A percentile compares a stretch with the other conserved stretches of the same genome.
These are phyloP conservation scores for Saraca asoca DNA, from an alignment of 331 rosid genomes.

Conservation along the genomic window DNA sequence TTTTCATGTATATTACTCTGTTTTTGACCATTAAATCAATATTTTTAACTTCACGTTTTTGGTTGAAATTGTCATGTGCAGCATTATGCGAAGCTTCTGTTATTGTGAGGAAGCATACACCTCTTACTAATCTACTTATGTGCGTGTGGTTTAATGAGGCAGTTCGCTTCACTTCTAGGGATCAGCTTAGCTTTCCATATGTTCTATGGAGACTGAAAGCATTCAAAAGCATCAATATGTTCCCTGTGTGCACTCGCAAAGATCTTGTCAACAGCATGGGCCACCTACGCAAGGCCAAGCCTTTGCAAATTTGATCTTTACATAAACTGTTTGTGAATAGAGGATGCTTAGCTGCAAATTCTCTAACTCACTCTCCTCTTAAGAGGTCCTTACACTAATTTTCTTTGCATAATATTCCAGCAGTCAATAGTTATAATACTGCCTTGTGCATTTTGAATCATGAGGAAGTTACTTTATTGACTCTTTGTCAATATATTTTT, in stretches of 20 bases:
- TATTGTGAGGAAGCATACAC: conserved; percentile 76
- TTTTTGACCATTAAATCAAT: no score
- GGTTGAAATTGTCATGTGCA: conserved; percentile 45
- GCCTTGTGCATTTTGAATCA: no score
- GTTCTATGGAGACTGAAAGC: conserved; percentile 83
- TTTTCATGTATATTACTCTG: conserved; percentile 19
- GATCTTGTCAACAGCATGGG: conserved; percentile 99
- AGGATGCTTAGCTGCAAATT: conserved; percentile 28
- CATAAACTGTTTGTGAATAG: conserved; percentile 16
- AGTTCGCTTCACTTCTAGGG: conserved; percentile 92
- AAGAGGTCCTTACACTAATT: background rate
- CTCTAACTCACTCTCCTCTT: conserved; percentile 3
- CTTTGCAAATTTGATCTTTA: conserved; percentile 55
- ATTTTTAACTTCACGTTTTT: conserved; percentile 25
- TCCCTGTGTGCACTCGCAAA: conserved; percentile 95
- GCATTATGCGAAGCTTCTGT: conserved; percentile 93
- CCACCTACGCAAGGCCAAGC: conserved; percentile 89
- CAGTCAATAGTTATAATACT: no score
- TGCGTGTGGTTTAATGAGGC: conserved; percentile 96
- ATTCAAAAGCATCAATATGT: conserved; percentile 59
- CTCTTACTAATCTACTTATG: conserved; percentile 68
- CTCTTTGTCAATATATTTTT: no score
- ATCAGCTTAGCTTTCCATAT: conserved; percentile 96
- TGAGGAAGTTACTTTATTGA: no score
- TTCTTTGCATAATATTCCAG: background rate